Evolutionary conservation across 768 basidiomycete genomes (phyloP).

Genomic region (Brasilioporus rufonigricans): DNA sequence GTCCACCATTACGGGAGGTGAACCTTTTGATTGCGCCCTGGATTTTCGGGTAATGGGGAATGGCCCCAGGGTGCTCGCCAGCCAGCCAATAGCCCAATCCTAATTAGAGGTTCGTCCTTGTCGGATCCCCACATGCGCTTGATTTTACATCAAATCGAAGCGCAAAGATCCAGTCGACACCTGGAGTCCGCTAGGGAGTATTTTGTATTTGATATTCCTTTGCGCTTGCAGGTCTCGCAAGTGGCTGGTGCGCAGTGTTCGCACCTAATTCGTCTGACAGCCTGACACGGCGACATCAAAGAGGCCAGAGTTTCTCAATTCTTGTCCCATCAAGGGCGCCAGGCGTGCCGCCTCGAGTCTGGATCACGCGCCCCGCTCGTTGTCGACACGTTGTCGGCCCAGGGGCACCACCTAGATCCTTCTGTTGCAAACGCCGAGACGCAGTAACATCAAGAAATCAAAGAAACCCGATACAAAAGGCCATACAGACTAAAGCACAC

Average conservation of each 20-base stretch:
- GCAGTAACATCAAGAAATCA: constrained; percentile 4
- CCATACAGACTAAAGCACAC: constrained; percentile 1
- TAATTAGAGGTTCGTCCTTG: constrained; percentile 4
- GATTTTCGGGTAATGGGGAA: neutral
- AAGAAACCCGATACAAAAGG: constrained; percentile 1
- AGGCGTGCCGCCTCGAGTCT: constrained; percentile 21
- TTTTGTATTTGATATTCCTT: constrained; percentile 22
- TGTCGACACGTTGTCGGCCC: constrained; percentile 18
- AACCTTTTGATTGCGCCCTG: neutral
- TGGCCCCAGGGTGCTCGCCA: neutral
- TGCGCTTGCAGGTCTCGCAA: constrained; percentile 5
- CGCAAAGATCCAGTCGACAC: neutral
- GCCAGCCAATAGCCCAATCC: neutral
- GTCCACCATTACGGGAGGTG: neutral
- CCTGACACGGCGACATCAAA: constrained; percentile 4
- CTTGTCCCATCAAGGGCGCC: constrained; percentile 5
- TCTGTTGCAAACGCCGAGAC: neutral
- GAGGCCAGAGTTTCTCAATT: constrained; percentile 13
- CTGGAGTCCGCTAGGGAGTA: neutral
- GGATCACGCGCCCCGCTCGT: constrained; percentile 4
- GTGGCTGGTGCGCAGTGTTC: constrained; percentile 12
- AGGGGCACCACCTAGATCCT: neutral
- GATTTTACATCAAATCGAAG: constrained; percentile 12
- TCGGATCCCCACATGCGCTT: constrained; percentile 7
- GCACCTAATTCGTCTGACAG: constrained; percentile 12